Conservation (phyloP, 1,284 basidiomycete genomes). For the Ustilago cynodontis region DNA sequence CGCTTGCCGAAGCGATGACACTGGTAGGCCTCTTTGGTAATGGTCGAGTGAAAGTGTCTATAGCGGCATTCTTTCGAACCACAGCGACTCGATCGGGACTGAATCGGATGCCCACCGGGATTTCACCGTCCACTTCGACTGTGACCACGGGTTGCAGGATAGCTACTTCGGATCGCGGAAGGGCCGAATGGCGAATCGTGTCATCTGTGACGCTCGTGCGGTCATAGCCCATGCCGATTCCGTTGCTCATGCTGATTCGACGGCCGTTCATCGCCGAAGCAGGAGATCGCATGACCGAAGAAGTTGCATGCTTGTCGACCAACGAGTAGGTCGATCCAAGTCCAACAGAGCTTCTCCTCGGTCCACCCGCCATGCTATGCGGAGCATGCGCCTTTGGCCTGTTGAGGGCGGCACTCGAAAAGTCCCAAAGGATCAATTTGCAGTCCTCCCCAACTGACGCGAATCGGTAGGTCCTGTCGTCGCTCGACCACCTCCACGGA, state of each 20-base stretch:
- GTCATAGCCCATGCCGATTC: slow-evolving; percentile 1
- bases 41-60: slow-evolving; percentile 47
- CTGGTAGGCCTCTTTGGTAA: slow-evolving; percentile 22
- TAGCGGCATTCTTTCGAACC: slow-evolving; percentile 43
- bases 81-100: slow-evolving; percentile 35
- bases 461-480: slow-evolving; percentile 61
- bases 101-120: slow-evolving; percentile 34
- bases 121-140: slow-evolving; percentile 39
- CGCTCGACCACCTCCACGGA: slow-evolving; percentile 76
- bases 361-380: slow-evolving; percentile 5
- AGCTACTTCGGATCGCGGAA: slow-evolving; percentile 87
- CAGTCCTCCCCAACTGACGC: slow-evolving; percentile 66
- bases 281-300: slow-evolving; percentile 19
- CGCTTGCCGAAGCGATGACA: slow-evolving; percentile 6
- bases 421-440: slow-evolving; percentile 65
- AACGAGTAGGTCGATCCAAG: slow-evolving; percentile 49
- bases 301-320: slow-evolving; percentile 29
- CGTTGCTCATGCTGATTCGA: slow-evolving; percentile 19
- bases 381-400: slow-evolving; percentile 51
- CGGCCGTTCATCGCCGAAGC: slow-evolving; percentile 16
- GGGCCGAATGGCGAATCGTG: slow-evolving; percentile 83
- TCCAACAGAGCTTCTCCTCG: slow-evolving; percentile 29
- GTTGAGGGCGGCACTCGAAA: slow-evolving; percentile 57
- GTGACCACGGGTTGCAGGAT: slow-evolving; percentile 86
- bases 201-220: slow-evolving; percentile 55